Evolutionary conservation across 140 eudicot genomes (phyloP), one percentile per base, ranked within the genome.

Genomic region (Erigeron philadelphicus): DNA sequence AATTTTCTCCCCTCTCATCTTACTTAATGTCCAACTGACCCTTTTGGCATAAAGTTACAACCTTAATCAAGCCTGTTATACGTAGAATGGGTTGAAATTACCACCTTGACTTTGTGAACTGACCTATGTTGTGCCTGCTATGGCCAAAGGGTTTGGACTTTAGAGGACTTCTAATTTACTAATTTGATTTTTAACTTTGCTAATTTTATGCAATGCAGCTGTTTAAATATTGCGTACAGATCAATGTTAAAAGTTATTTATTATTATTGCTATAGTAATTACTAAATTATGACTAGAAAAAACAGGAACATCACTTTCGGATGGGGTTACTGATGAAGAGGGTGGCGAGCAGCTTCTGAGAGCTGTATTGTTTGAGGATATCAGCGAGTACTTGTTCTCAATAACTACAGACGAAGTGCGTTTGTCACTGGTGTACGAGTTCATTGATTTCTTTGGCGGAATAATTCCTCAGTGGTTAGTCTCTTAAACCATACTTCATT

Each of bases 401-500:
- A 57, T 93, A 66, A 89, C 76, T 74, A 83, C 96, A 64, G 77
- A 81, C 48, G 90, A 87, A 71, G 96, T 82, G 16, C 88, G 88
- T 9, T 67, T 89, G 69, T 83, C 95, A 70, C 80, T 93, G 11
- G 74, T 89, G 21, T 75, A 79, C 82, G 95, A 86, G 67, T 85
- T 93, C 58, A 79, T 89, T 66, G 88, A 89, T 50, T 93, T 93
- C 82, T 93, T 68, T 71, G 95, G 89, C 2, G 99, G 96, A 62
- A 77, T 87, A 83, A 73, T 87, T 18, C 64, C 89, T 45, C 87
- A 84, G 61, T 84, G 99, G 99, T 93, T 64, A 83, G 96, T 81
- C 57, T 50, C 53, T 42, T 61, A 53, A 40, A 23, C 49, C 66
- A 31, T 69, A 13, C 59, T 42, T 72, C 48, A 17, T 31, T 75